Conservation (phyloP, 2,329 filamentous ascomycete species). For the Neonectria ditissima region DNA sequence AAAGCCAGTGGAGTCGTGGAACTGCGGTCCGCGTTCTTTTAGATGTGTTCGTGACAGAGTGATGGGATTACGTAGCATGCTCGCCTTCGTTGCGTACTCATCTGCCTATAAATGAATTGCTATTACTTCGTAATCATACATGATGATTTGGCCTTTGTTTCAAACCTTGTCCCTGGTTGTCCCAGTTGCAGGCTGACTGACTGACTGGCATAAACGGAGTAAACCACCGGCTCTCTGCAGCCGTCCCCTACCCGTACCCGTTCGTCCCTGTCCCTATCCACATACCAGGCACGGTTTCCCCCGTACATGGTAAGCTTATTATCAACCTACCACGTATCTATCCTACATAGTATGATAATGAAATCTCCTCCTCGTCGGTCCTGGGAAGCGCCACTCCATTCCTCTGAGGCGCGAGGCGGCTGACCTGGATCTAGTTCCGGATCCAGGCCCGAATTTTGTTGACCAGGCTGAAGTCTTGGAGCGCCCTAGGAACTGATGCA, state of each 20-base stretch:
- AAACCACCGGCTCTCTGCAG: background rate
- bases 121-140: background rate
- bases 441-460: background rate
- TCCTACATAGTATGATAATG: background rate
- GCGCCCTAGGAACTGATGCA: background rate
- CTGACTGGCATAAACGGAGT: too few relatives aligned
- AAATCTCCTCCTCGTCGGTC: background rate
- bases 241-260: background rate
- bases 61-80: background rate
- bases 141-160: background rate
- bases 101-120: too few relatives aligned
- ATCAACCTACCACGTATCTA: background rate
- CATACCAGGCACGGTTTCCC: background rate
- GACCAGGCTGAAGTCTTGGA: background rate
- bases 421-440: background rate
- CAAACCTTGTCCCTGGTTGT: background rate
- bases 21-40: too few relatives aligned
- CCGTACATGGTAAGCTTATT: background rate
- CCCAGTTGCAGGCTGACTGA: background rate
- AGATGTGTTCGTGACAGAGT: background rate
- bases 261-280: background rate
- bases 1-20: conserved; percentile 6
- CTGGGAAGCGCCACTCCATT: background rate
- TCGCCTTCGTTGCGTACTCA: background rate
- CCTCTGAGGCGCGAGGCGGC: background rate